Percentiles rank a stretch among this genome's conserved stretches.
phyloP scores from a whole-genome alignment of 257 asterid genomes.

The Rehmannia glutinosa region DNA sequence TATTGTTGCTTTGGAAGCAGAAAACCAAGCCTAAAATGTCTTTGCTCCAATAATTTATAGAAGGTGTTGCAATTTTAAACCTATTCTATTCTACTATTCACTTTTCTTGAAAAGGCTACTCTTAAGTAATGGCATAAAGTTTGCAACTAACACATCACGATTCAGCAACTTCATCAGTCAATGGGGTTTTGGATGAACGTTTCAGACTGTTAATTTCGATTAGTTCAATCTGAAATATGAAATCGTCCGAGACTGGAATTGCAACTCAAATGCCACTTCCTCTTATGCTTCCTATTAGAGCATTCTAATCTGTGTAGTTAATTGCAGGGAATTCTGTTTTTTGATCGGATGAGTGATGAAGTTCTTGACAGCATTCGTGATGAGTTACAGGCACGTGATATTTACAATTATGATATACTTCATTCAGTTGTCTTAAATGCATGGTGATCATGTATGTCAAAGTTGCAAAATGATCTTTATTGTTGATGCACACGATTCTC shows the following conservation, averaged over 20 bases:
- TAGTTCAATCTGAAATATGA: background rate
- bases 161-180: background rate
- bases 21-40: background rate
- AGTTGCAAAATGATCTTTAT: background rate
- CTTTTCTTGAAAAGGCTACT: background rate
- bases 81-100: background rate
- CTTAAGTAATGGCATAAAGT: background rate
- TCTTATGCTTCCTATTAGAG: background rate
- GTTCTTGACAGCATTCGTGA: conserved; percentile 68
- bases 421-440: background rate
- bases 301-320: conserved; percentile 7
- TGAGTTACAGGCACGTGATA: conserved; percentile 56
- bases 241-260: background rate
- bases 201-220: background rate
- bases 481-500: background rate
- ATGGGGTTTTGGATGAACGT: background rate
- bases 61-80: background rate
- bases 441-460: background rate
- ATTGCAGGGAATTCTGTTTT: conserved; percentile 87
- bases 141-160: background rate
- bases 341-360: conserved; percentile 81
- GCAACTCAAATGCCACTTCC: background rate
- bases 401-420: background rate
- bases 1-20: background rate
- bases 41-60: background rate